phyloP scores from a whole-genome alignment of 768 basidiomycete species.

The Panaeolus cyanescens region DNA sequence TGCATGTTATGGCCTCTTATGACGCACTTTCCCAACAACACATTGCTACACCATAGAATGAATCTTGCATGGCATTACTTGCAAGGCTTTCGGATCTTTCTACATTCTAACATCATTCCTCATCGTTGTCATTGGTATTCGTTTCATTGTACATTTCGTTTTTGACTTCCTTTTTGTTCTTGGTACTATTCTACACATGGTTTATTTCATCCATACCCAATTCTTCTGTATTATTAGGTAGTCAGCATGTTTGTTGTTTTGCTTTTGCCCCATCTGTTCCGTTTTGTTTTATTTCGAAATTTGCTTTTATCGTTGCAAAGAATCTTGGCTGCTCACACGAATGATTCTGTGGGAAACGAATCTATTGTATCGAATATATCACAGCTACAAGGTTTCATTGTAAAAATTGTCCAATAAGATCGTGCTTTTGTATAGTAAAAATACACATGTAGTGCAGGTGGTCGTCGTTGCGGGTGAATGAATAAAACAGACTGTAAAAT shows the following conservation, averaged over 20 bases:
- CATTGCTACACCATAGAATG: slow-evolving; percentile 2
- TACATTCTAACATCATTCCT: not conserved
- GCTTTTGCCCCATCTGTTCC: not conserved
- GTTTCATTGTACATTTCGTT: not conserved
- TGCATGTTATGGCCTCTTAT: not conserved
- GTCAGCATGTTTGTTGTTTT: not conserved
- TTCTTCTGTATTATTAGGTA: not conserved
- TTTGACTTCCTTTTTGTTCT: not conserved
- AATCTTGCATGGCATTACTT: not conserved
- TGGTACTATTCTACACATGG: not conserved
- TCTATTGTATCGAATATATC: not conserved
- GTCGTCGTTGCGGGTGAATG: not conserved
- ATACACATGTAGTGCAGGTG: not conserved
- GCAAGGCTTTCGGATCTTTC: not conserved
- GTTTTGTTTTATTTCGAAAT: not conserved
- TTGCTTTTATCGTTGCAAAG: not conserved
- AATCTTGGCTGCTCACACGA: not conserved
- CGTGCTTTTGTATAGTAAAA: not conserved
- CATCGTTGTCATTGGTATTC: not conserved
- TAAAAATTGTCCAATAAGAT: not conserved
- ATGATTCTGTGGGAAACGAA: not conserved
- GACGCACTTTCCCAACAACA: not conserved
- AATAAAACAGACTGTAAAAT: not conserved
- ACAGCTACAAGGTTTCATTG: not conserved
- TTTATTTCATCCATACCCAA: not conserved